Evolutionary conservation across 345 rosid species (phyloP).

Genomic region (Citrus trifoliata): DNA sequence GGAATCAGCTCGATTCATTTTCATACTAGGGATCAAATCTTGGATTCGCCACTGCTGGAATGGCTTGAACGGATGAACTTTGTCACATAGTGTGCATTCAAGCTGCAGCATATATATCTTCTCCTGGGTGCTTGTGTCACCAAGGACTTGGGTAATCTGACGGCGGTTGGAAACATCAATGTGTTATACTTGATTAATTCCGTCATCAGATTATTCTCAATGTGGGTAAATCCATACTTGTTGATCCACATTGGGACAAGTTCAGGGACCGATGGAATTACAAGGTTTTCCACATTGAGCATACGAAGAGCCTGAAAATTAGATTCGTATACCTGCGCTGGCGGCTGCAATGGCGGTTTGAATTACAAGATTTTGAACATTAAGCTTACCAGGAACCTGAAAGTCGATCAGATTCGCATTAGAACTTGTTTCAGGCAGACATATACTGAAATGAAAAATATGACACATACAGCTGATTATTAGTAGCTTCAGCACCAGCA

Average conservation of each 20-base stretch:
- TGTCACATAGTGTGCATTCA: neutral
- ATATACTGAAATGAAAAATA: neutral
- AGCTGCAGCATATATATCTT: neutral
- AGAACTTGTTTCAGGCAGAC: neutral
- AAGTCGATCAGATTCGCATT: neutral
- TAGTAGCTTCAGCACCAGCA: neutral
- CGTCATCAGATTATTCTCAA: neutral
- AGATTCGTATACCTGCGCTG: neutral
- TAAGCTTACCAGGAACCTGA: slow-evolving; percentile 14
- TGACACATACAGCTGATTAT: neutral
- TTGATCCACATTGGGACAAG: slow-evolving; percentile 16
- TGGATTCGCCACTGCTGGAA: too few species aligned
- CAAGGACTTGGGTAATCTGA: slow-evolving; percentile 18
- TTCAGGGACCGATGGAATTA: slow-evolving; percentile 22
- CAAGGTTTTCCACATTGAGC: slow-evolving; percentile 14
- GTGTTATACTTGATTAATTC: neutral
- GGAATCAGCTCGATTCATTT: too few species aligned
- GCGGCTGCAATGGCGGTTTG: too few species aligned
- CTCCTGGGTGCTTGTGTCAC: neutral
- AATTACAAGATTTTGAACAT: slow-evolving; percentile 6
- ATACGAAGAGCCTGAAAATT: slow-evolving; percentile 16
- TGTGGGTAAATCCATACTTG: slow-evolving; percentile 3
- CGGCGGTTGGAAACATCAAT: slow-evolving; percentile 10
- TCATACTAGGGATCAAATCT: too few species aligned
- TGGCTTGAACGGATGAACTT: neutral